Base-by-base conservation (phyloP, 108 stramenopile genomes). In the Mediolabrus comicus region DNA sequence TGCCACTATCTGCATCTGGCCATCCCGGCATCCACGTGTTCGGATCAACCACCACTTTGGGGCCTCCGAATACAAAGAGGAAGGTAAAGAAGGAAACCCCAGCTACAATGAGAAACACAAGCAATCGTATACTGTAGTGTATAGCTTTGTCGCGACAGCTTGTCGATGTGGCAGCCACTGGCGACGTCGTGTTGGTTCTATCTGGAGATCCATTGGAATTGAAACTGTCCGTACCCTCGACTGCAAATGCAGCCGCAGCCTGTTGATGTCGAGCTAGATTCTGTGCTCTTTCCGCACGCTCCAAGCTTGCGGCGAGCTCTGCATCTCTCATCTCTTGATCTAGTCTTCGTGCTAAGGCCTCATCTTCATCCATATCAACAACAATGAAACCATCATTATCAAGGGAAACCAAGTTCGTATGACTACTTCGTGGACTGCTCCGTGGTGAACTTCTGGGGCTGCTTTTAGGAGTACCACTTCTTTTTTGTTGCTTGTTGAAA, bases 241-340 rank as follows among this genome's bases (percentile, higher is more conserved):
- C 60, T 28, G 32, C 16, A 41, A 46, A 29, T 26, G 36, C 61
- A 41, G 14, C 12, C 10, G 24, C 28, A 8, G 32, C 60, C n/a
- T 16, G 19, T 1, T 7, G 60, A 3, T 43, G 27, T 16, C 24
- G 39, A 46, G 38, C 29, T n/a, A 62, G 34, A 43, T 62, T 39
- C 26, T 62, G 46, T 9, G 53, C 53, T 12, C 52, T 26, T 27
- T 63, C 34, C 19, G 46, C 39, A 62, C 39, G 61, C 63, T 70
- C 30, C 26, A 59, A 14, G 30, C 28, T 79, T 36, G 9, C 68
- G 38, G 86, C 83, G 39, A 79, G 27, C 34, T 84, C 83, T 36
- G 74, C 86, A 63, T 84, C 83, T 31, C 30, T 64, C 36, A 84
- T 25, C 57, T 87, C 78, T 73, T 87, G 83, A 30, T 82, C 75